These are phyloP conservation scores for Malus asiatica DNA, from an alignment of 306 rosid species.

Conservation along the genomic window DNA sequence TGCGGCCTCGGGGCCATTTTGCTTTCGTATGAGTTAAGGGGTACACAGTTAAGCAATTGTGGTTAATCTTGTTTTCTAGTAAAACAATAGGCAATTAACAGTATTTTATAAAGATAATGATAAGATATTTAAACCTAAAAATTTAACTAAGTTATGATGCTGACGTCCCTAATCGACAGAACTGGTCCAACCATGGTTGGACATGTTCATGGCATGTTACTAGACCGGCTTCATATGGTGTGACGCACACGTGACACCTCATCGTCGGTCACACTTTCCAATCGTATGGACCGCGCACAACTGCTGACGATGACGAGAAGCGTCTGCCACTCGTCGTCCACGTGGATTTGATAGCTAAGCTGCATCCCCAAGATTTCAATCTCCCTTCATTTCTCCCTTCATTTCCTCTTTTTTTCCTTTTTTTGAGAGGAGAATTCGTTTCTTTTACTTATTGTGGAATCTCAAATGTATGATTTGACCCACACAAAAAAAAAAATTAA, in stretches of 20 bases:
- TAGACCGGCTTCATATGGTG: not conserved
- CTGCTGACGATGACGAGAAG: slow-evolving; percentile 2
- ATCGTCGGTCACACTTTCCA: not conserved
- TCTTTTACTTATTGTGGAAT: not conserved
- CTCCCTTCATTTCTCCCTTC: not conserved
- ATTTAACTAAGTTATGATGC: too few relatives aligned
- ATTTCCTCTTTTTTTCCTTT: not conserved
- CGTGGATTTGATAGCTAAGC: not conserved
- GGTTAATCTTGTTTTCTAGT: too few relatives aligned
- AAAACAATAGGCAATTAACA: too few relatives aligned
- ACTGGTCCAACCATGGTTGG: not conserved
- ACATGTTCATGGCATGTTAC: slow-evolving; percentile 1
- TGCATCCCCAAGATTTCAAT: not conserved
- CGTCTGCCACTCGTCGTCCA: not conserved
- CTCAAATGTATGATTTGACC: not conserved
- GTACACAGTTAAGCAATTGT: too few relatives aligned
- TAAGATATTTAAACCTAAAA: too few relatives aligned
- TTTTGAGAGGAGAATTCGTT: not conserved
- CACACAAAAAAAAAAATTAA: too few relatives aligned
- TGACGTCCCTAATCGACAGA: too few relatives aligned
- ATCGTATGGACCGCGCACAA: slow-evolving; percentile 3
- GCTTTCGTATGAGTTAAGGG: too few relatives aligned
- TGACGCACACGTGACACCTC: slow-evolving; percentile 14
- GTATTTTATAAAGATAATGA: too few relatives aligned
- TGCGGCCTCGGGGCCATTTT: too few relatives aligned